These are phyloP conservation scores for Geranium rotundifolium DNA, from an alignment of 345 rosid genomes.

Conservation along the genomic window DNA sequence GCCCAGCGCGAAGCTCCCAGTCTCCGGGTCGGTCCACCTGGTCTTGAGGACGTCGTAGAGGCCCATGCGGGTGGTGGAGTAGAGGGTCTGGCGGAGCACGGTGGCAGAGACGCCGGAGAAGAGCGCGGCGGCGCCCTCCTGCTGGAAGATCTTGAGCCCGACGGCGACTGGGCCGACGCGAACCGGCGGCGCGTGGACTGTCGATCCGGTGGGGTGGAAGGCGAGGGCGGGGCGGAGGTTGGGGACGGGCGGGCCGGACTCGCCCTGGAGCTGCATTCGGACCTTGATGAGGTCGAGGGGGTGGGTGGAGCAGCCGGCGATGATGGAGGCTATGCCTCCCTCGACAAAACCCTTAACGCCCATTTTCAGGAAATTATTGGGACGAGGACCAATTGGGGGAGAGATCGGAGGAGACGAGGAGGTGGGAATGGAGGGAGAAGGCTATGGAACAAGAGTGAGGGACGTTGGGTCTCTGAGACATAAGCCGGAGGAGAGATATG, in stretches of 20 bases:
- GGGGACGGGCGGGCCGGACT: slow-evolving; percentile 20
- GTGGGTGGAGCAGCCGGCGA: slow-evolving; percentile 76
- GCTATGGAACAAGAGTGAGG: slow-evolving; percentile 61
- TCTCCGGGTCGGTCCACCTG: slow-evolving; percentile 63
- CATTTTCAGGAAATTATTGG: no score
- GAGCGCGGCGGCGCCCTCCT: slow-evolving; percentile 58
- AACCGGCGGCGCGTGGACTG: slow-evolving; percentile 17
- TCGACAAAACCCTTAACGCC: slow-evolving; percentile 77
- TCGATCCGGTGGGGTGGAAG: slow-evolving; percentile 26
- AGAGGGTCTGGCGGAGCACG: slow-evolving; percentile 70
- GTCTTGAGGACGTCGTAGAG: slow-evolving; percentile 58
- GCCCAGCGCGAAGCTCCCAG: slow-evolving; percentile 38
- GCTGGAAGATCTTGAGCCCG: slow-evolving; percentile 41
- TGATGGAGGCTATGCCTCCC: slow-evolving; percentile 76
- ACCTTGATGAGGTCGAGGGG: slow-evolving; percentile 84
- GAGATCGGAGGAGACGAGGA: no score
- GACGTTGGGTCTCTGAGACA: slow-evolving; percentile 70
- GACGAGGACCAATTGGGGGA: no score
- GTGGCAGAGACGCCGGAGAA: slow-evolving; percentile 85
- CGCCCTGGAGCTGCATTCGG: slow-evolving; percentile 87
- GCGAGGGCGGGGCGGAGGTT: slow-evolving; percentile 62
- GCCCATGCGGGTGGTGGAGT: slow-evolving; percentile 86
- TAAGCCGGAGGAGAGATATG: slow-evolving; percentile 16
- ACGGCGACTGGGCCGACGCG: slow-evolving; percentile 46
- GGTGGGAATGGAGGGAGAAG: slow-evolving; percentile 59